Evolutionary conservation across 1,284 basidiomycete species (phyloP).

Genomic region (Trametes polyzona): DNA sequence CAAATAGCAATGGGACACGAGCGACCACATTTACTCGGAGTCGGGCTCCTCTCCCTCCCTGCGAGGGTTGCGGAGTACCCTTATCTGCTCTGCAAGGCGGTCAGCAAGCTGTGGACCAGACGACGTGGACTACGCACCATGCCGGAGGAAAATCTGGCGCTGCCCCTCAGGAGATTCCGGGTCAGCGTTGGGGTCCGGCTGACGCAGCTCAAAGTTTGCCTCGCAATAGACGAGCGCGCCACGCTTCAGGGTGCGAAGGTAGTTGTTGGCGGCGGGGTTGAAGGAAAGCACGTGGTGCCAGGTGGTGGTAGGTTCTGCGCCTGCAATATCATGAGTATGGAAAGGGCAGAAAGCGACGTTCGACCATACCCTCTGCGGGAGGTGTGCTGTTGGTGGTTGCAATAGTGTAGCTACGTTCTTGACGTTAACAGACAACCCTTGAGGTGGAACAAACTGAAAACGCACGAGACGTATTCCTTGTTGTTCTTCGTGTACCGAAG

Average conservation of each 20-base stretch:
- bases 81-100: constrained; percentile 32
- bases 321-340: neutral
- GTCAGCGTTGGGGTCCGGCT: constrained; percentile 66
- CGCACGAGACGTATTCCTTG: constrained; percentile 77
- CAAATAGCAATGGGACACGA: neutral
- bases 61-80: constrained; percentile 29
- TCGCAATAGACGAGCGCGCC: constrained; percentile 79
- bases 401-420: constrained; percentile 61
- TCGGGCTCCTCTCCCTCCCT: constrained; percentile 12
- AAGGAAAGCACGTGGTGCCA: constrained; percentile 82
- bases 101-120: neutral
- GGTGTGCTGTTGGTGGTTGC: constrained; percentile 64
- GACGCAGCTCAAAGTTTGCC: constrained; percentile 72
- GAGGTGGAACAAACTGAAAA: constrained; percentile 21
- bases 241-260: constrained; percentile 64
- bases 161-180: constrained; percentile 67
- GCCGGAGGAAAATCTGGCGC: constrained; percentile 77
- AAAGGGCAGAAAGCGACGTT: neutral
- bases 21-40: constrained; percentile 4
- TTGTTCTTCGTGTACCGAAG: constrained; percentile 68
- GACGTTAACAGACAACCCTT: neutral
- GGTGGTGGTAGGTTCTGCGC: constrained; percentile 50
- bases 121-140: constrained; percentile 49
- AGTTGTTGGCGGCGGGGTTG: constrained; percentile 56
- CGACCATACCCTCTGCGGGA: constrained; percentile 60